Evolutionary conservation across 306 rosid genomes (phyloP), one percentile per base, ranked within the genome.

Genomic region (Cicer chorassanicum): DNA sequence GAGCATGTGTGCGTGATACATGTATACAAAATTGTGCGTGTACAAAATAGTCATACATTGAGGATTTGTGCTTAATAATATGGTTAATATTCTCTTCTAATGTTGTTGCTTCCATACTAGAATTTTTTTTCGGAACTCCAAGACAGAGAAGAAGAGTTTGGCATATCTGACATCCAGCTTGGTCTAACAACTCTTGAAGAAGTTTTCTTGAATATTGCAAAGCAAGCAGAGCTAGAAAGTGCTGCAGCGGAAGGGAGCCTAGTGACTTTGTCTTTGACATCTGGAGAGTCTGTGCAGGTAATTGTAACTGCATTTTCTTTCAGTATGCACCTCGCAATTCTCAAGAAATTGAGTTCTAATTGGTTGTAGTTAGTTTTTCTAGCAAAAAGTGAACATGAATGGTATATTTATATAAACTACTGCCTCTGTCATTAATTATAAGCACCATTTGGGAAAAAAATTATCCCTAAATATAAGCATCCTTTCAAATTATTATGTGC

Each of bases 101-200:
- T 71, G 39, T 13, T 84, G 29, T 57, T 78, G 46, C 77, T 82
- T 70, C 75, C 54, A 64, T 14, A 56, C 19, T 87, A 93, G 98
- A 82, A 78, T 0, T 93, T 90, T 78, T 93, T 91, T 11, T 78
- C 65, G 6, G 95, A 90, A 75, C 95, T 94, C 42, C 85, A 93
- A 82, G 86, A 88, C 46, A 87, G 83, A 87, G 84, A 86, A 63
- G 66, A 12, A 16, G 94, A 93, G 71, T 87, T 87, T 68, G 90
- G 97, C 38, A 90, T 93, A 81, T 82, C 90, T 12, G 90, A 90
- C 83, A 84, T 91, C 77, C 96, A 91, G 72, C 87, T 93, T 39
- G 88, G 97, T 34, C 92, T 91, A 40, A 68, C 98, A 21, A 94
- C 93, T 70, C 97, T 94, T 1, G 95, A 90, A 82, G 97, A 90